These are phyloP conservation scores for Begonia masoniana DNA, from an alignment of 306 rosid genomes.

Conservation along the genomic window DNA sequence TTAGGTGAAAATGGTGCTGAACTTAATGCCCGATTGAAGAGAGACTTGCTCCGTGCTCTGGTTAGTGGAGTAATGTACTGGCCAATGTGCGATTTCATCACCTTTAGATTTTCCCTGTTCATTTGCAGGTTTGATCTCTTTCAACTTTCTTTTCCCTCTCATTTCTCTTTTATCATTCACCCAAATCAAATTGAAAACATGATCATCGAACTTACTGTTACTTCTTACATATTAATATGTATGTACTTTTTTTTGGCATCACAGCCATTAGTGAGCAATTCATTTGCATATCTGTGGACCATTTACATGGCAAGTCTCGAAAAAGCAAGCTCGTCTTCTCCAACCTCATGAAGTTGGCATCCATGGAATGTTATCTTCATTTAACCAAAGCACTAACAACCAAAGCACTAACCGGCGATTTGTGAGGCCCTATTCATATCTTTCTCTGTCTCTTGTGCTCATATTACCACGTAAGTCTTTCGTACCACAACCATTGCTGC, in stretches of 20 bases:
- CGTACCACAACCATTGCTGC: too few relatives aligned
- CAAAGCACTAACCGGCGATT: too few relatives aligned
- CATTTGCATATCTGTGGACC: conserved; percentile 92
- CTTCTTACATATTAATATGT: too few relatives aligned
- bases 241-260: conserved; percentile 5
- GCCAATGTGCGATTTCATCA: conserved; percentile 86
- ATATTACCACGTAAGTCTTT: too few relatives aligned
- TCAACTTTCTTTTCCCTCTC: neutral
- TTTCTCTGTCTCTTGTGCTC: too few relatives aligned
- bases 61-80: conserved; percentile 70
- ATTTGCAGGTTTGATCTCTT: conserved; percentile 57
- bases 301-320: conserved; percentile 79
- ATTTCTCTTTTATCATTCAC: conserved; percentile 2
- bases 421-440: too few relatives aligned
- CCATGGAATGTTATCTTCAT: too few relatives aligned
- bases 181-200: too few relatives aligned
- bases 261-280: conserved; percentile 92
- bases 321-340: conserved; percentile 26
- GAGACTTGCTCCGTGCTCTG: conserved; percentile 70
- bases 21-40: conserved; percentile 54
- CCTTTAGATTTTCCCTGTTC: conserved; percentile 80
- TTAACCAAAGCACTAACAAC: too few relatives aligned
- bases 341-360: conserved; percentile 17
- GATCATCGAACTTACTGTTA: too few relatives aligned
- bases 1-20: conserved; percentile 66